These are phyloP conservation scores for Paecilomyces fulvus DNA, from an alignment of 2,329 filamentous ascomycete species.

Conservation along the genomic window DNA sequence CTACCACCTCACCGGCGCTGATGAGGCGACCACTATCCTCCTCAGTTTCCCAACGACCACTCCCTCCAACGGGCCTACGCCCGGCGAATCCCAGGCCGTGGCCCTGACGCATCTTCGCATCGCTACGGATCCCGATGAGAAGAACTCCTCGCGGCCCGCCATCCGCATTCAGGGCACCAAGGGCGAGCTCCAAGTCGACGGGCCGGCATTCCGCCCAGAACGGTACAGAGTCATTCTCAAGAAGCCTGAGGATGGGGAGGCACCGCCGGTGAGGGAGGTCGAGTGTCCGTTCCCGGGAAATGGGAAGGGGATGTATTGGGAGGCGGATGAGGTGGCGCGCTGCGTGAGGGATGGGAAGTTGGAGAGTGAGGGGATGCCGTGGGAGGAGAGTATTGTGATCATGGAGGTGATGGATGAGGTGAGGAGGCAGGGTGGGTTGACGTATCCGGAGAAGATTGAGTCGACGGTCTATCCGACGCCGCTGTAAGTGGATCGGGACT, in stretches of 20 bases:
- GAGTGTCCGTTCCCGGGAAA: constrained; percentile 42
- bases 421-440: constrained; percentile 52
- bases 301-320: constrained; percentile 84
- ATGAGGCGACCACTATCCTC: constrained; percentile 71
- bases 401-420: constrained; percentile 76
- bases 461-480: constrained; percentile 46
- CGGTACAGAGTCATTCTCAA: constrained; percentile 56
- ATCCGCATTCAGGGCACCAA: constrained; percentile 73
- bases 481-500: constrained; percentile 14
- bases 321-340: constrained; percentile 69
- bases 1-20: constrained; percentile 62
- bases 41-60: constrained; percentile 60
- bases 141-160: constrained; percentile 53
- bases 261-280: constrained; percentile 26
- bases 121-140: constrained; percentile 52
- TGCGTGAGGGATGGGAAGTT: constrained; percentile 68
- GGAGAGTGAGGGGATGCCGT: constrained; percentile 63
- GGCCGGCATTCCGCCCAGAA: constrained; percentile 61
- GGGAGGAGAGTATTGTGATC: constrained; percentile 70
- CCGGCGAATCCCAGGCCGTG: constrained; percentile 57
- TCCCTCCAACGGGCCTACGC: constrained; percentile 30
- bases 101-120: constrained; percentile 59
- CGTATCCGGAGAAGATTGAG: constrained; percentile 60
- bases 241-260: constrained; percentile 40
- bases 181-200: constrained; percentile 74